Conservation (phyloP, 768 basidiomycete species). For the Tricholoma matsutake region DNA sequence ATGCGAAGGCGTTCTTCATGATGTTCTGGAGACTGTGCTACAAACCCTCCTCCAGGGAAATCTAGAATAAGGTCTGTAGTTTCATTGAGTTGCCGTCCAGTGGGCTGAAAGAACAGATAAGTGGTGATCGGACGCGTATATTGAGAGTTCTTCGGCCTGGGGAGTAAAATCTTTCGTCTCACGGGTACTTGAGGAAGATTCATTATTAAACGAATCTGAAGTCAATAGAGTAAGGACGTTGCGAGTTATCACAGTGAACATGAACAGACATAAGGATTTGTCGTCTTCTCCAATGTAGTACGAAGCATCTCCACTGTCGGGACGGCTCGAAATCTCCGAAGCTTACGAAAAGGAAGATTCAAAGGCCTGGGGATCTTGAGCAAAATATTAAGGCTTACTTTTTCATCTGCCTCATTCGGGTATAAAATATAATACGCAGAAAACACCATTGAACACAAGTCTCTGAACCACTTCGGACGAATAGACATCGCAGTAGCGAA, state of each 20-base stretch:
- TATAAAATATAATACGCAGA: constrained; percentile 84
- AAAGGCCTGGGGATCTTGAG: not conserved
- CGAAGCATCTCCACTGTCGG: constrained; percentile 97
- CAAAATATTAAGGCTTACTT: constrained; percentile 45
- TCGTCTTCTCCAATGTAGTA: constrained; percentile 94
- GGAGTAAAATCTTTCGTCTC: constrained; percentile 74
- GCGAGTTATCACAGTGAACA: constrained; percentile 1
- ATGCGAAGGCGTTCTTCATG: constrained; percentile 89
- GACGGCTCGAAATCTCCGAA: constrained; percentile 87
- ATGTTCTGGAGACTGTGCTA: constrained; percentile 94
- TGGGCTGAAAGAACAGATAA: constrained; percentile 77
- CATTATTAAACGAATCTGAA: constrained; percentile 61
- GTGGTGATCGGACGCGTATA: constrained; percentile 82
- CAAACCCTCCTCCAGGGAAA: constrained; percentile 94
- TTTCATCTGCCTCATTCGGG: constrained; percentile 93
- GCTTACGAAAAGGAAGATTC: constrained; percentile 40
- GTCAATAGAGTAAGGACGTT: constrained; percentile 2
- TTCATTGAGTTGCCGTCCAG: constrained; percentile 57
- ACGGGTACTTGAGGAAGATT: constrained; percentile 60
- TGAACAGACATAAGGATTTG: constrained; percentile 78
- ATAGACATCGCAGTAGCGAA: constrained; percentile 96
- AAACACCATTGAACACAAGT: constrained; percentile 83
- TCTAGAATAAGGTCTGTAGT: constrained; percentile 86
- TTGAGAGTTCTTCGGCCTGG: constrained; percentile 72
- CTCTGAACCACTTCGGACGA: constrained; percentile 86